phyloP scores from a whole-genome alignment of 306 rosid species.

The Cyamopsis tetragonoloba region DNA sequence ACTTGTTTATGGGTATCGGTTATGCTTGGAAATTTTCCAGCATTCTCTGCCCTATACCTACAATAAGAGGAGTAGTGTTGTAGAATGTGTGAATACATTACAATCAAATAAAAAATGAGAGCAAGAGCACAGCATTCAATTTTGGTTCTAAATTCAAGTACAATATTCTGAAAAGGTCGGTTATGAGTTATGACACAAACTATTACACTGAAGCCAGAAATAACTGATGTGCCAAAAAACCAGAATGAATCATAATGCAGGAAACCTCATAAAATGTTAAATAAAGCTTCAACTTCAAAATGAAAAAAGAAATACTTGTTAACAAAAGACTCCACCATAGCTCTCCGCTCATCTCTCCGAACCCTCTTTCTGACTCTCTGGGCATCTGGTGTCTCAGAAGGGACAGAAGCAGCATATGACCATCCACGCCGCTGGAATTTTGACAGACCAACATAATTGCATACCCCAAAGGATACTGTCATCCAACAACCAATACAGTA shows the following conservation, averaged over 20 bases:
- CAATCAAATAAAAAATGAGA: no score
- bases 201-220: no score
- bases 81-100: no score
- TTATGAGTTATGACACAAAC: neutral
- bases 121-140: no score
- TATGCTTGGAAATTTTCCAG: conserved; percentile 49
- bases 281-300: neutral
- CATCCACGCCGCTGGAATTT: conserved; percentile 34
- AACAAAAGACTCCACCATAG: conserved; percentile 57
- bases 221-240: neutral
- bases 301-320: conserved; percentile 42
- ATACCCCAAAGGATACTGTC: conserved; percentile 29
- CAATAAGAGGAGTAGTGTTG: neutral
- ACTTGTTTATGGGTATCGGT: conserved; percentile 30
- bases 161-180: neutral
- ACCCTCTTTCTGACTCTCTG: conserved; percentile 31
- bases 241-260: neutral
- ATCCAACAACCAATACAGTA: conserved; percentile 14
- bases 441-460: conserved; percentile 17
- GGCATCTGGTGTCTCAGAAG: conserved; percentile 31
- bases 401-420: conserved; percentile 42
- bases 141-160: neutral
- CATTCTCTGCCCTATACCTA: conserved; percentile 53
- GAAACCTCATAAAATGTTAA: neutral
- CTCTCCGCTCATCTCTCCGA: conserved; percentile 44